Evolutionary conservation across 1,284 basidiomycete species (phyloP).

Genomic region (Heliocybe sulcata): DNA sequence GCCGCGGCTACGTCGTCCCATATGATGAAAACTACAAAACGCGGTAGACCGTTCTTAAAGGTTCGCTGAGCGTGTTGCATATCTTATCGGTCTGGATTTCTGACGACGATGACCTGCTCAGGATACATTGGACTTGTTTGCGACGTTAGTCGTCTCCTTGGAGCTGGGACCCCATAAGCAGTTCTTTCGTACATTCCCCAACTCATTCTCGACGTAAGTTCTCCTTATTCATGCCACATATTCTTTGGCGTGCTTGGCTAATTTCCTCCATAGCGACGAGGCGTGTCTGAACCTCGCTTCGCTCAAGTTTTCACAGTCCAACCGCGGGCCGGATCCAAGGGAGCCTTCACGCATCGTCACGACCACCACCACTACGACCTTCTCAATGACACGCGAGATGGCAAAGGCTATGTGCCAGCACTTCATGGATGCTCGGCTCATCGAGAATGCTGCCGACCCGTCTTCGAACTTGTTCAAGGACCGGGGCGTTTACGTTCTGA

Average conservation of each 20-base stretch:
- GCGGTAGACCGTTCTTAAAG: slow-evolving; percentile 91
- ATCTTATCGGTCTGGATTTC: slow-evolving; percentile 5
- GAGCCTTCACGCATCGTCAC: slow-evolving; percentile 96
- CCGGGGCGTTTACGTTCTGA: slow-evolving; percentile 91
- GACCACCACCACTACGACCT: slow-evolving; percentile 98
- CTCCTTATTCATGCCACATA: background rate
- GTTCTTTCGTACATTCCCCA: slow-evolving; percentile 92
- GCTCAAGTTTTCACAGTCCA: slow-evolving; percentile 98
- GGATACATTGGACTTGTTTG: slow-evolving; percentile 98
- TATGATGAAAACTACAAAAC: slow-evolving; percentile 96
- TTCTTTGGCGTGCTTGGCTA: background rate
- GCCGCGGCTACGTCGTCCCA: slow-evolving; percentile 62
- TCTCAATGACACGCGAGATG: slow-evolving; percentile 99
- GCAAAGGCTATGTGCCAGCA: slow-evolving; percentile 99
- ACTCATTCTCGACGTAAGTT: slow-evolving; percentile 92
- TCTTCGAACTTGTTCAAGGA: slow-evolving; percentile 91
- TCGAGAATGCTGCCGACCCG: slow-evolving; percentile 93
- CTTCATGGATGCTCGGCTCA: slow-evolving; percentile 97
- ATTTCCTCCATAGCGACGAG: slow-evolving; percentile 67
- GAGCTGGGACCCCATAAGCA: slow-evolving; percentile 87
- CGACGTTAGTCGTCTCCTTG: slow-evolving; percentile 92
- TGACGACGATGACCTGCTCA: slow-evolving; percentile 23
- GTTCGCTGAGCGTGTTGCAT: slow-evolving; percentile 28
- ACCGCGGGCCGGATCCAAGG: slow-evolving; percentile 95
- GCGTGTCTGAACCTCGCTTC: slow-evolving; percentile 91